Percentiles rank a stretch among this genome's conserved stretches.
phyloP scores from a whole-genome alignment of 176 grass and related monocot genomes.

The Eragrostis nindensis region DNA sequence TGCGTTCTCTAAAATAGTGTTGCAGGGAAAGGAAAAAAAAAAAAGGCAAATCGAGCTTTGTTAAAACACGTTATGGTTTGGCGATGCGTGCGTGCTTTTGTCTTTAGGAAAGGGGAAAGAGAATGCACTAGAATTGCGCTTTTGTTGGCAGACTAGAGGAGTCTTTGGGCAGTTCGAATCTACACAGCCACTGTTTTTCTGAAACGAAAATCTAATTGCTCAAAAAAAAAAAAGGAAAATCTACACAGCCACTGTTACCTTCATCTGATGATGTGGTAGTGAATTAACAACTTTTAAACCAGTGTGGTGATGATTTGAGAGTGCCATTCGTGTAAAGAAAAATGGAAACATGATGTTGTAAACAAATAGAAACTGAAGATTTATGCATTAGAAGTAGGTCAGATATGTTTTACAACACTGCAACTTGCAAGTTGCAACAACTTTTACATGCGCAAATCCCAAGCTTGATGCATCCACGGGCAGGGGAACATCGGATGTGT shows the following conservation, averaged over 20 bases:
- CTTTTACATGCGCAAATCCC: slow-evolving; percentile 9
- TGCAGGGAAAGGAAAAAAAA: slow-evolving; percentile 9
- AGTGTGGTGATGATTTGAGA: neutral
- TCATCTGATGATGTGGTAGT: neutral
- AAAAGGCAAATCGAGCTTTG: slow-evolving; percentile 19
- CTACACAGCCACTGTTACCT: neutral
- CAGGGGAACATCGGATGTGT: slow-evolving; percentile 21
- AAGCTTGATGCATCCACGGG: slow-evolving; percentile 1
- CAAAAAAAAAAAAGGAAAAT: no score
- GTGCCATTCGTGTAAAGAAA: neutral
- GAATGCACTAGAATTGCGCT: slow-evolving; percentile 18
- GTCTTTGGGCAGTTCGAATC: slow-evolving; percentile 7
- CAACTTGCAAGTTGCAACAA: neutral
- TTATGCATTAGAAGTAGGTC: neutral
- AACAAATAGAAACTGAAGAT: slow-evolving; percentile 4
- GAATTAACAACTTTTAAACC: neutral
- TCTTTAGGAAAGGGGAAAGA: slow-evolving; percentile 13
- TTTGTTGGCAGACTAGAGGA: slow-evolving; percentile 23
- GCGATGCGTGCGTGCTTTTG: slow-evolving; percentile 18
- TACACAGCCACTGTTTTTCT: neutral
- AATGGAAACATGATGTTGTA: neutral
- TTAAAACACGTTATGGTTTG: neutral
- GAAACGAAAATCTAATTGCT: no score
- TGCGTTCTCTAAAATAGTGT: neutral
- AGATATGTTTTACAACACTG: neutral